Base-by-base conservation (phyloP, 805 yeast genomes). In the Candida montana region DNA sequence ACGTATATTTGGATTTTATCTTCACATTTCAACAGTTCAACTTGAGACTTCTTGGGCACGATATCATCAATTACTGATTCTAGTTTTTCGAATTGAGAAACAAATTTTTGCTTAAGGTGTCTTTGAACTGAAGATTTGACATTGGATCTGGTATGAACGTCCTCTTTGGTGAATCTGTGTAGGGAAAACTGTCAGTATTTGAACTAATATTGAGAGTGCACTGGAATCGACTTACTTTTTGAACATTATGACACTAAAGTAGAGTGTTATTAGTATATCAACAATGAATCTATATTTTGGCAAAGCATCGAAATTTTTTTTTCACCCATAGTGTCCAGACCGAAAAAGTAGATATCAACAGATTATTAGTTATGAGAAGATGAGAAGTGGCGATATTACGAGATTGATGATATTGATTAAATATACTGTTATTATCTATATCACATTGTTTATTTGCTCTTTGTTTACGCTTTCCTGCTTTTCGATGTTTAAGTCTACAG, bases 111-210 rank as follows among this genome's bases (percentile, higher is more conserved):
- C 58, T 86, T 86, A 51, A 91, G 70, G n/a, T 83, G 83, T 62
- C 97, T 77, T 62, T 89, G 96, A n/a, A 84, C 90, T 2, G 97
- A 90, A 0, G 96, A 85, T 63, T 90, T 90, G 62, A 90, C 82
- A 58, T 91, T 91, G 12, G 96, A 81, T 50, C 93, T 81, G 8
- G 96, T 83, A 54, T 88, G 95, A 40, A 89, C 75, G 58, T 90
- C 96, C 32, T 88, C 96, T 50, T 77, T 81, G 24, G 87, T 74
- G 67, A 89, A 88, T 59, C 79, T 74, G 7, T 26, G n/a, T 5
- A 26, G 29, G 9, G 24, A 9, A 7, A 37, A 10, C 2, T 12
- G 40, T 38, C 32, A 35, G 44, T 32, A 7, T n/a, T 7, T 15
- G 35, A 18, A 15, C 4, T n/a, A n/a, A n/a, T n/a, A n/a, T n/a